These are phyloP conservation scores for Chaetomiaceae sp. DNA, from an alignment of 2,329 filamentous ascomycete genomes.

Conservation along the genomic window DNA sequence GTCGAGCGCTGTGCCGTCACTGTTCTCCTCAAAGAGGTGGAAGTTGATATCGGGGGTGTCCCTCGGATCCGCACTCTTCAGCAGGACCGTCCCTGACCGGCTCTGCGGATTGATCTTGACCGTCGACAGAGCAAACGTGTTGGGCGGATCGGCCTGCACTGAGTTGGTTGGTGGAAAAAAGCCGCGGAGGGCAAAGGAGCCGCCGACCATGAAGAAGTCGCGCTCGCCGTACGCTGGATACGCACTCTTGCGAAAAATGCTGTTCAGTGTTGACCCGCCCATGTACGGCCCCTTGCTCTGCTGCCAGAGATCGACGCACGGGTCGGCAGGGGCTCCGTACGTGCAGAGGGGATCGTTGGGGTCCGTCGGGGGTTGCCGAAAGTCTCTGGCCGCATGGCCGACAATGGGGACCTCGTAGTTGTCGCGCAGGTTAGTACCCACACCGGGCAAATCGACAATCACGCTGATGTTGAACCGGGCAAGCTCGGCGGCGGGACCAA, in stretches of 20 bases:
- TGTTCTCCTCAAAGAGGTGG: constrained; percentile 23
- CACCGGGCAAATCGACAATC: constrained; percentile 41
- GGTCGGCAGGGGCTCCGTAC: constrained; percentile 29
- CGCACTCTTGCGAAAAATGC: constrained; percentile 38
- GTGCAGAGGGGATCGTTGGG: constrained; percentile 30
- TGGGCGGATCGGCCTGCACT: constrained; percentile 11
- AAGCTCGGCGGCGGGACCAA: constrained; percentile 40
- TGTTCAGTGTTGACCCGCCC: constrained; percentile 37
- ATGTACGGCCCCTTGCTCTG: constrained; percentile 24
- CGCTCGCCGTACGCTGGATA: constrained; percentile 31
- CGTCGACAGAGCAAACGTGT: constrained; percentile 38
- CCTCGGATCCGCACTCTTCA: constrained; percentile 54
- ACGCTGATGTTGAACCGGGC: constrained; percentile 39
- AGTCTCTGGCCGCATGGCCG: constrained; percentile 18
- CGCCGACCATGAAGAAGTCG: constrained; percentile 42
- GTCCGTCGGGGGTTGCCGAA: constrained; percentile 8
- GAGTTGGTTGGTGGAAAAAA: constrained; percentile 12
- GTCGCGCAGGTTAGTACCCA: constrained; percentile 46
- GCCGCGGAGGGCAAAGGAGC: constrained; percentile 20
- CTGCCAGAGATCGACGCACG: constrained; percentile 34
- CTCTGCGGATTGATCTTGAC: constrained; percentile 40
- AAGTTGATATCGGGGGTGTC: constrained; percentile 57
- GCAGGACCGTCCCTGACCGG: constrained; percentile 52
- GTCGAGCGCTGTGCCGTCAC: constrained; percentile 10
- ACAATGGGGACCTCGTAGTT: constrained; percentile 36